These are phyloP conservation scores for Penicillium silybi DNA, from an alignment of 495 filamentous ascomycete species.

Conservation along the genomic window DNA sequence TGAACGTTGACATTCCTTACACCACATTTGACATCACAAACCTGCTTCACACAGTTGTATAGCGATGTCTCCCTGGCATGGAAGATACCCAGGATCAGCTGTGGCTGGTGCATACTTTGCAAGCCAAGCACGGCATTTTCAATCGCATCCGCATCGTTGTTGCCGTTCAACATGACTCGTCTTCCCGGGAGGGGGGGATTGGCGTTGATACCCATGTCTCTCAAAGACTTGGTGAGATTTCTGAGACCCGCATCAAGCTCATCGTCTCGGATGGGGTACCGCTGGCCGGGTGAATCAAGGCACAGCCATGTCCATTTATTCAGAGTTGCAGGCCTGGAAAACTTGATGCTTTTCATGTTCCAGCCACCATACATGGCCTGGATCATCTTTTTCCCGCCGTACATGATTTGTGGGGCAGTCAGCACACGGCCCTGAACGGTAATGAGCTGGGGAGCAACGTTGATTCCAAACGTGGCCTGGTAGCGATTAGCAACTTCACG, in stretches of 20 bases:
- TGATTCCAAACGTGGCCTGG: conserved; percentile 53
- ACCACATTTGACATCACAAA: conserved; percentile 61
- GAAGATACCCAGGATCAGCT: conserved; percentile 63
- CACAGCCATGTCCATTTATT: conserved; percentile 37
- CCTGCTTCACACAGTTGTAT: conserved; percentile 66
- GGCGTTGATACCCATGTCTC: conserved; percentile 27
- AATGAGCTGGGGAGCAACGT: conserved; percentile 50
- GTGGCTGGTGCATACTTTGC: conserved; percentile 27
- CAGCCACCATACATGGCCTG: conserved; percentile 39
- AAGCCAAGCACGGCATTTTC: conserved; percentile 30
- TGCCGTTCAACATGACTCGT: conserved; percentile 8
- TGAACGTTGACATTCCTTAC: conserved; percentile 62
- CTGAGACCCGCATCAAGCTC: background rate
- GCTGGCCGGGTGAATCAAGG: conserved; percentile 5
- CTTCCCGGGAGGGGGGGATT: conserved; percentile 12
- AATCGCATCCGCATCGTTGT: conserved; percentile 11
- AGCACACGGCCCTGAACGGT: conserved; percentile 65
- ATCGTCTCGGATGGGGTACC: background rate
- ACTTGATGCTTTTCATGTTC: conserved; percentile 52
- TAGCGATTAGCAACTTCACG: background rate
- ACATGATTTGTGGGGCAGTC: conserved; percentile 48
- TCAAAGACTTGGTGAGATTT: conserved; percentile 11
- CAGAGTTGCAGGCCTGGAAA: conserved; percentile 33
- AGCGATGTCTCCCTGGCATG: conserved; percentile 43
- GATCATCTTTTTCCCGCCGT: conserved; percentile 33